Evolutionary conservation across 83 land plant species (phyloP).

Genomic region (Larix sibirica): DNA sequence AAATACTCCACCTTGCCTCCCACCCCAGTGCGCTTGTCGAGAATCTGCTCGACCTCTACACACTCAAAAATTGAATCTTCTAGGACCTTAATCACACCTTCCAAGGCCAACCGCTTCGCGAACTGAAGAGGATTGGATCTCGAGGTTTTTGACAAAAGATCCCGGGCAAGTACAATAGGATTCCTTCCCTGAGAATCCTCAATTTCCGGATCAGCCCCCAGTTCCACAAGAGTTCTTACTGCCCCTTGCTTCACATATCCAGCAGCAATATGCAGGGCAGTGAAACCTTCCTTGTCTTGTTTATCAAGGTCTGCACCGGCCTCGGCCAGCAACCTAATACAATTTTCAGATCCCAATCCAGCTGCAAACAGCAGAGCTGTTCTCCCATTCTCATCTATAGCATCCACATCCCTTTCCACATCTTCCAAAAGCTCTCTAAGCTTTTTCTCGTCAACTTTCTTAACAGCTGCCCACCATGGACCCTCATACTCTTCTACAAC

Average conservation of each 20-base stretch:
- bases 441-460: conserved; percentile 74
- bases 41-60: conserved; percentile 75
- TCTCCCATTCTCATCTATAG: conserved; percentile 73
- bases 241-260: conserved; percentile 75
- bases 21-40: conserved; percentile 65
- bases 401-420: conserved; percentile 74
- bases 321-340: conserved; percentile 51
- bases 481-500: conserved; percentile 83
- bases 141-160: conserved; percentile 66
- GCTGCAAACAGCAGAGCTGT: conserved; percentile 85
- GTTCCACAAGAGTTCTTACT: conserved; percentile 57
- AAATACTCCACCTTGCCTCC: conserved; percentile 72
- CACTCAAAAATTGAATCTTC: conserved; percentile 76
- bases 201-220: conserved; percentile 81
- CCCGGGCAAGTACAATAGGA: conserved; percentile 58
- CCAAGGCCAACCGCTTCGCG: conserved; percentile 73
- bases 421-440: conserved; percentile 44
- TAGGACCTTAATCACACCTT: conserved; percentile 56
- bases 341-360: conserved; percentile 83
- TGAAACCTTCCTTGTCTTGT: conserved; percentile 60
- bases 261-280: conserved; percentile 91
- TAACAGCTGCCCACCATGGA: conserved; percentile 95
- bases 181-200: conserved; percentile 67
- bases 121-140: conserved; percentile 72
- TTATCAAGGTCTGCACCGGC: conserved; percentile 75